These are phyloP conservation scores for Marchantia paleacea DNA, from an alignment of 225 moss, liverwort and hornwort genomes.

Conservation along the genomic window DNA sequence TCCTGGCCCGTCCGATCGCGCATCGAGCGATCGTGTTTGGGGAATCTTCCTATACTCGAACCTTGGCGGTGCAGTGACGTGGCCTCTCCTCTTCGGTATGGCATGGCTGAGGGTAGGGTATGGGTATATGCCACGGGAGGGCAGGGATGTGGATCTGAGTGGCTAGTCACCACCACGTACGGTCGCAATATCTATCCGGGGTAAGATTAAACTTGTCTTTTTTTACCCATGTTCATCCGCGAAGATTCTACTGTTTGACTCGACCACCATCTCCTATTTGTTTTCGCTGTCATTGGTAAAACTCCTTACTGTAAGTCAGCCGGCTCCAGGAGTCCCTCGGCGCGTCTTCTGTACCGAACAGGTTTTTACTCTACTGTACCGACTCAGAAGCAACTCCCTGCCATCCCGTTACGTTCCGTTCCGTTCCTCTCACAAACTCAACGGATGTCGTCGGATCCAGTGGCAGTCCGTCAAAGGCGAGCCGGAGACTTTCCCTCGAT, in stretches of 20 bases:
- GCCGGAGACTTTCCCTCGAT: too few relatives aligned
- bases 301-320: neutral
- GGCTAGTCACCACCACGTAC: slow-evolving; percentile 5
- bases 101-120: neutral
- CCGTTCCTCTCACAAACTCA: too few relatives aligned
- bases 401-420: too few relatives aligned
- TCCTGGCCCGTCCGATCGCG: neutral
- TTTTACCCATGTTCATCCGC: neutral
- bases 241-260: too few relatives aligned
- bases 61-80: neutral
- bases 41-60: neutral
- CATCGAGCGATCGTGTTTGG: neutral
- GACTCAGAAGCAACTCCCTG: too few relatives aligned
- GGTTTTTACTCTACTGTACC: too few relatives aligned
- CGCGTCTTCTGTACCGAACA: neutral
- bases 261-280: neutral
- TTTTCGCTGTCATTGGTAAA: neutral
- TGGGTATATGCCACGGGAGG: neutral
- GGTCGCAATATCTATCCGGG: neutral
- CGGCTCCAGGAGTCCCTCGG: neutral
- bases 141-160: neutral
- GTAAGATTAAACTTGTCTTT: neutral
- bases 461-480: too few relatives aligned
- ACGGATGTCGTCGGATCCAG: too few relatives aligned
- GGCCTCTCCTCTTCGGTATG: neutral